These are phyloP conservation scores for Xylaria sp. DNA, from an alignment of 495 filamentous ascomycete genomes.

Conservation along the genomic window DNA sequence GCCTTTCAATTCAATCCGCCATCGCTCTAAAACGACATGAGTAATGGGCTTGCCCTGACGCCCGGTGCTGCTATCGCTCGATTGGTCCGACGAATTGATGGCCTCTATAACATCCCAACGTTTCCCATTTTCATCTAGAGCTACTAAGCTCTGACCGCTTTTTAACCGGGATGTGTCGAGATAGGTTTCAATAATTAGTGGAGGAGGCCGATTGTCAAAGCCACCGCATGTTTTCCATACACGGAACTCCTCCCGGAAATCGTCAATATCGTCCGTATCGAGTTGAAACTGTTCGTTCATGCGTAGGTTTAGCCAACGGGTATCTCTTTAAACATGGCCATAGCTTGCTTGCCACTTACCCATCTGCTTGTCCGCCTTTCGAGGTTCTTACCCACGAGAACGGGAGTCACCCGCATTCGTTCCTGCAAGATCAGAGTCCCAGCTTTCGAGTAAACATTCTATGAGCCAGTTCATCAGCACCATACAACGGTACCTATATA, in stretches of 20 bases:
- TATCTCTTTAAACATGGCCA: conserved; percentile 16
- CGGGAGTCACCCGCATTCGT: conserved; percentile 71
- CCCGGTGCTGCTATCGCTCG: conserved; percentile 57
- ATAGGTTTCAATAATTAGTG: conserved; percentile 88
- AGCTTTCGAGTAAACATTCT: conserved; percentile 93
- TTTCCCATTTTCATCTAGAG: conserved; percentile 87
- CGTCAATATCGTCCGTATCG: conserved; percentile 89
- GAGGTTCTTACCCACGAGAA: conserved; percentile 58
- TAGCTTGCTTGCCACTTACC: conserved; percentile 66
- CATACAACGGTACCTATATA: background rate
- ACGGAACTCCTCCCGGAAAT: conserved; percentile 77
- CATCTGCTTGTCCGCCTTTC: conserved; percentile 82
- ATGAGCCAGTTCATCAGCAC: conserved; percentile 17
- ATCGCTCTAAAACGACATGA: conserved; percentile 87
- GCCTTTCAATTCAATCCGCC: conserved; percentile 79
- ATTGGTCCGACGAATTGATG: conserved; percentile 68
- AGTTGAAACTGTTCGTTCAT: conserved; percentile 79
- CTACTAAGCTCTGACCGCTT: conserved; percentile 83
- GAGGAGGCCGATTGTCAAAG: conserved; percentile 78
- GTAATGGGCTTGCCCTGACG: conserved; percentile 53
- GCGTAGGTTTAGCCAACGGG: conserved; percentile 29
- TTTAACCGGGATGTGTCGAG: conserved; percentile 82
- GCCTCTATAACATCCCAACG: conserved; percentile 91
- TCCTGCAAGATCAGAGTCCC: conserved; percentile 85
- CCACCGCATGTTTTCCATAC: conserved; percentile 81